Conservation (phyloP, 139 green algal species). For the Chlorella sp. region DNA sequence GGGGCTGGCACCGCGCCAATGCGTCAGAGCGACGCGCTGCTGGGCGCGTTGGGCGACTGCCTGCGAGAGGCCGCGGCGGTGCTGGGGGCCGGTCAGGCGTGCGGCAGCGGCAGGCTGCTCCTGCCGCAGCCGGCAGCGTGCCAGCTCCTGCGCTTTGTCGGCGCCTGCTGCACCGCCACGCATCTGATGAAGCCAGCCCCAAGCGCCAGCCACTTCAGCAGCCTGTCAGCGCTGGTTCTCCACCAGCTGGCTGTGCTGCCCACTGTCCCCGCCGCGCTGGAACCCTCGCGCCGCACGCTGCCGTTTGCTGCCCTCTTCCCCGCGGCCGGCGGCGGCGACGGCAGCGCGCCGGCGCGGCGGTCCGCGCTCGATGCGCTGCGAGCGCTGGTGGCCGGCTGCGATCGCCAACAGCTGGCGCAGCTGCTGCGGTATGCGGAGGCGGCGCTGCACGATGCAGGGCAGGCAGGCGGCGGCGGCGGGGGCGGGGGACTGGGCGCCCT, state of each 20-base stretch:
- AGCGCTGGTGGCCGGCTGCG: constrained; percentile 24
- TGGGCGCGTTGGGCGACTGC: too few species aligned
- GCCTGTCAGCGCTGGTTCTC: constrained; percentile 22
- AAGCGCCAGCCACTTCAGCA: constrained; percentile 15
- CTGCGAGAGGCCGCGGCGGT: too few species aligned
- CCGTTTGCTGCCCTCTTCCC: constrained; percentile 36
- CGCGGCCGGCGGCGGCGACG: not conserved
- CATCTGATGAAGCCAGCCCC: constrained; percentile 17
- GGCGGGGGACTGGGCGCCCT: not conserved
- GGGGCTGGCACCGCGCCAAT: too few species aligned
- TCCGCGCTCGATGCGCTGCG: constrained; percentile 15
- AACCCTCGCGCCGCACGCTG: not conserved
- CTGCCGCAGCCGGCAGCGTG: not conserved
- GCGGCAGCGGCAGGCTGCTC: not conserved
- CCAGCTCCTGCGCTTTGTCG: constrained; percentile 7
- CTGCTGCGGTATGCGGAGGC: constrained; percentile 24
- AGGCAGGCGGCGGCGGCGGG: not conserved
- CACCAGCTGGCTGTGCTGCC: constrained; percentile 6
- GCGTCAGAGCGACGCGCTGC: too few species aligned
- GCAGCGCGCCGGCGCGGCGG: not conserved
- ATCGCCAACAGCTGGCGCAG: constrained; percentile 30
- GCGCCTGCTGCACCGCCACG: constrained; percentile 1
- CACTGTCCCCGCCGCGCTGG: not conserved
- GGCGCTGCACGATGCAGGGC: not conserved
- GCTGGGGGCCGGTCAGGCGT: too few species aligned